phyloP scores from a whole-genome alignment of 345 rosid species.

The Bretschneidera sinensis region DNA sequence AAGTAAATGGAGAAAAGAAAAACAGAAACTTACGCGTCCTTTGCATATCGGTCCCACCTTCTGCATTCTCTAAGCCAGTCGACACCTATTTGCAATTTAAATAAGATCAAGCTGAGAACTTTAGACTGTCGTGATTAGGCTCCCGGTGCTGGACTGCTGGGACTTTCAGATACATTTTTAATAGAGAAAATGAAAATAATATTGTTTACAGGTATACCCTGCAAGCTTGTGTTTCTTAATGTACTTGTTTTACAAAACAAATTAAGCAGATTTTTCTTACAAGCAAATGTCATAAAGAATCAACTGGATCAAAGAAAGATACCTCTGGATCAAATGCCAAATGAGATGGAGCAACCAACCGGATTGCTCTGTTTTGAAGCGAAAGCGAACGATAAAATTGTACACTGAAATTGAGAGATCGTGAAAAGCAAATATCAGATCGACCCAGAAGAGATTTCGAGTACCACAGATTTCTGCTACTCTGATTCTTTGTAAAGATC shows the following conservation, averaged over 20 bases:
- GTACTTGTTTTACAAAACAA: too few species aligned
- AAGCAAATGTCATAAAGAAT: neutral
- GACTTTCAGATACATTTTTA: neutral
- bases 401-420: neutral
- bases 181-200: neutral
- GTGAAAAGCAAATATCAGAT: constrained; percentile 3
- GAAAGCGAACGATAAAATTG: neutral
- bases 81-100: neutral
- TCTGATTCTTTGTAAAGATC: neutral
- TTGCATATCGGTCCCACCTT: neutral
- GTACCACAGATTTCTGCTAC: neutral
- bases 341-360: constrained; percentile 5
- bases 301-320: neutral
- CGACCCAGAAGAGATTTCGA: neutral
- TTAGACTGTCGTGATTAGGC: neutral
- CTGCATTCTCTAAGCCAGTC: neutral
- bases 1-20: neutral
- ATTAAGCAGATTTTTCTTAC: too few species aligned
- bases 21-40: neutral
- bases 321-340: constrained; percentile 9
- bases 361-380: neutral
- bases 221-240: too few species aligned
- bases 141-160: too few species aligned
- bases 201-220: neutral
- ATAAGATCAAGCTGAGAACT: neutral